Conservation (phyloP, 2,329 filamentous ascomycete genomes). For the Parastagonospora nodorum region DNA sequence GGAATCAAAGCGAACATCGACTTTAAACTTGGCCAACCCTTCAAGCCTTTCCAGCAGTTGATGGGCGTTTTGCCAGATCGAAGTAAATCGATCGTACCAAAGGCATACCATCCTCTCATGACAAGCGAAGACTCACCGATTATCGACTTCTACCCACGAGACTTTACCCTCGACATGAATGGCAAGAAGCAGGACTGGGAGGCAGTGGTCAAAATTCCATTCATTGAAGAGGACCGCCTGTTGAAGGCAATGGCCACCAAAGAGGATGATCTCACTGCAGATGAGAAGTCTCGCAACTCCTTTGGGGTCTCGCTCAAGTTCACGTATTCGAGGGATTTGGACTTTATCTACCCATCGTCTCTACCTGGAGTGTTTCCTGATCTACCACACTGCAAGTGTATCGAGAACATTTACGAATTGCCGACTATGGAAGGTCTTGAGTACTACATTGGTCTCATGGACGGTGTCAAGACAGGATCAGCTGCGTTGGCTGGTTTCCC, state of each 20-base stretch:
- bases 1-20: constrained; percentile 86
- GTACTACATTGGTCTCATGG: constrained; percentile 80
- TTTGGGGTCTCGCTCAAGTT: constrained; percentile 95
- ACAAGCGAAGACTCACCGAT: constrained; percentile 88
- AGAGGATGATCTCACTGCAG: constrained; percentile 75
- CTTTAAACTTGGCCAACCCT: constrained; percentile 93
- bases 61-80: constrained; percentile 98
- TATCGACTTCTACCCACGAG: constrained; percentile 95
- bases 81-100: constrained; percentile 94
- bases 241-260: constrained; percentile 84
- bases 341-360: constrained; percentile 86
- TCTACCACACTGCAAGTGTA: constrained; percentile 81
- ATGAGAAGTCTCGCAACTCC: constrained; percentile 81
- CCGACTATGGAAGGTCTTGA: constrained; percentile 90
- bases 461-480: constrained; percentile 80
- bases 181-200: constrained; percentile 99
- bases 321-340: constrained; percentile 75
- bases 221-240: constrained; percentile 90
- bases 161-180: constrained; percentile 98
- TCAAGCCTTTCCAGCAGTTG: constrained; percentile 91
- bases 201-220: constrained; percentile 97
- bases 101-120: constrained; percentile 89
- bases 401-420: constrained; percentile 95
- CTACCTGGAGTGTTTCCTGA: constrained; percentile 90
- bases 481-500: constrained; percentile 93